Base-by-base conservation (phyloP, 805 yeast genomes). In the Teunomyces panamensis region DNA sequence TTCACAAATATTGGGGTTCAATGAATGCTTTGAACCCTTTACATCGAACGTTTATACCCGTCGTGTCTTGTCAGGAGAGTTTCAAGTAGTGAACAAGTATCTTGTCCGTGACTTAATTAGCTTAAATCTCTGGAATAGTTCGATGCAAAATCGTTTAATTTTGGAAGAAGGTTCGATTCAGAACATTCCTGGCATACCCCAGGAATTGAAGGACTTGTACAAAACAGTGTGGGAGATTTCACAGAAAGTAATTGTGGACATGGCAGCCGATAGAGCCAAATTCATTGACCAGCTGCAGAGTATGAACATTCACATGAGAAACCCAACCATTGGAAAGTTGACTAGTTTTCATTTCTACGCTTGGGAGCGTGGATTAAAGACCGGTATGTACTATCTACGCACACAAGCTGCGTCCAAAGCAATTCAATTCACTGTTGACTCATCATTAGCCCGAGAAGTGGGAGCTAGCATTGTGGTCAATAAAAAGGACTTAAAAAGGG, bases 211-310 rank as follows among this genome's bases (percentile, higher is more conserved):
- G 64, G 77, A 71, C 3, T 68, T 92, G n/a, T 90, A 91, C 73
- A 89, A 85, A 67, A 92, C 99, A 0, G 97, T 90, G 8, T 92
- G 99, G 99, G 99, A 92, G 69, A 80, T 92, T 42, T 81, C 96
- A 42, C 99, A 92, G 68, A 86, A 81, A 68, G 75, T 78, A 9
- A 79, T 92, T 50, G 85, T 92, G 51, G 96, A 90, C 56, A 79
- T 91, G 89, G 89, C 96, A 30, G 86, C 87, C 14, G 91, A 80
- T 61, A 75, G 89, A 58, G 85, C 85, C 17, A 81, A 87, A 7
- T 86, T 80, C 62, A 75, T 86, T 52, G 87, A 81, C 57, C 78
- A 73, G 51, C 69, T 65, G 64, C 77, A 71, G 51, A 77, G 81
- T 45, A 71, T 69, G 71, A 72, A 72, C 48, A 70, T 72, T 37